Base-by-base conservation (phyloP, 306 rosid species). In the Trifolium pratense region DNA sequence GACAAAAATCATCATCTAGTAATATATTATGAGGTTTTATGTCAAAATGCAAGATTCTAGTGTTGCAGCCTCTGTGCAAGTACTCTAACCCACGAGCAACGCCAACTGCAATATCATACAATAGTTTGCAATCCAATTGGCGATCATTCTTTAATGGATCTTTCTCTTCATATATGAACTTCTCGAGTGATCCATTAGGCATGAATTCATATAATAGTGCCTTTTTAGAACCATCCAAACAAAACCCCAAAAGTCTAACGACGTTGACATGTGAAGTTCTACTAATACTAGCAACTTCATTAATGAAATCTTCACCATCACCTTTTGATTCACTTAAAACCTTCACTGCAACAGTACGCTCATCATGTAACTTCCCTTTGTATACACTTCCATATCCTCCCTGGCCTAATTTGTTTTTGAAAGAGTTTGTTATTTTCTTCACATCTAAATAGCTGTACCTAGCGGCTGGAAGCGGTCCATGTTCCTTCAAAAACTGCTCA, bases 231-330 rank as follows among this genome's bases (percentile, higher is more conserved):
- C 63, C 70, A 6, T 71, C 73, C 14, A 70, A 56, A 15, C 40
- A 70, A 7, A 78, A 78, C 0, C 77, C 81, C 1, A 70, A 42
- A 25, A 78, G 52, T 8, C 46, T 43, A 51, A 70, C 77, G 13
- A 78, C 42, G 40, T 78, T 78, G 10, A 78, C 81, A 52, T 78
- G 81, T 0, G 77, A 78, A 25, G 77, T 78, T 10, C 29, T 36
- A 16, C 66, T 63, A 1, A 82, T 84, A 32, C 86, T 76, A 5
- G 79, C 83, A 20, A 85, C 84, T 59, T 85, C 86, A n/a, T 82
- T 82, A 52, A 85, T 77, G 48, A 85, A 85, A 6, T 82, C 86
- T n/a, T 85, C 79, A 0, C 83, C 84, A 1, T 70, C 46, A 5
- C 55, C 79, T 45, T 77, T 77, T 5, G 58, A 29, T 46, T 77